Evolutionary conservation across 208 protist genomes (phyloP), one percentile per base, ranked within the genome.

Genomic region (Spongospora subterranea): DNA sequence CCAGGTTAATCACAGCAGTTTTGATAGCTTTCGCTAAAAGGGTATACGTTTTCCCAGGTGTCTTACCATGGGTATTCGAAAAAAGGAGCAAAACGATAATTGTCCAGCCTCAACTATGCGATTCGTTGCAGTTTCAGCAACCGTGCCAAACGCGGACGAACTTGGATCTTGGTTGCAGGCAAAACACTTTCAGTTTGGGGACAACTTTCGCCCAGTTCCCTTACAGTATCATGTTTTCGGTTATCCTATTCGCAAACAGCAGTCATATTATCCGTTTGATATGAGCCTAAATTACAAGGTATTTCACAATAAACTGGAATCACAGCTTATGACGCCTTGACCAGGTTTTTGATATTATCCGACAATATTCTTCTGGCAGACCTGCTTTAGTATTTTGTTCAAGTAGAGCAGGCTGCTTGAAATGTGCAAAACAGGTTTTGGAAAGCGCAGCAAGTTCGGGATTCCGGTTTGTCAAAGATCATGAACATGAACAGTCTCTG

Each of bases 271-370:
- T 24, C 6, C 6, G 24, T 60, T 60, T 60, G 50, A 60, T 29
- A 24, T 6, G 13, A 60, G 50, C 24, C 50, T 60, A 6, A 60
- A 60, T 24, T 60, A 29, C 24, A 60, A 60, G 24, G 50, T 60
- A 60, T 6, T 60, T 6, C 6, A 29, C 50, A 29, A 29, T 60
- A 60, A 29, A 29, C 50, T 60, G 50, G 24, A 6, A 60, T 29
- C 50, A 29, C 13, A 60, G 13, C 24, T 60, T 24, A 6, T 60
- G 13, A 60, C 24, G 50, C 6, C 50, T 29, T 35, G 6, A 40
- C 11, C 71, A 82, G 71, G 71, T 82, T 43, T 82, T 82, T 20
- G 71, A 82, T n/a, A 43, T 82, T 82, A 82, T 82, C 17, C 71
- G n/a, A 35, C 35, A 82, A 43, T 82, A 82, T 82, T 6, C n/a